phyloP scores from a whole-genome alignment of 2,329 filamentous ascomycete genomes.

The Amphichorda felina region DNA sequence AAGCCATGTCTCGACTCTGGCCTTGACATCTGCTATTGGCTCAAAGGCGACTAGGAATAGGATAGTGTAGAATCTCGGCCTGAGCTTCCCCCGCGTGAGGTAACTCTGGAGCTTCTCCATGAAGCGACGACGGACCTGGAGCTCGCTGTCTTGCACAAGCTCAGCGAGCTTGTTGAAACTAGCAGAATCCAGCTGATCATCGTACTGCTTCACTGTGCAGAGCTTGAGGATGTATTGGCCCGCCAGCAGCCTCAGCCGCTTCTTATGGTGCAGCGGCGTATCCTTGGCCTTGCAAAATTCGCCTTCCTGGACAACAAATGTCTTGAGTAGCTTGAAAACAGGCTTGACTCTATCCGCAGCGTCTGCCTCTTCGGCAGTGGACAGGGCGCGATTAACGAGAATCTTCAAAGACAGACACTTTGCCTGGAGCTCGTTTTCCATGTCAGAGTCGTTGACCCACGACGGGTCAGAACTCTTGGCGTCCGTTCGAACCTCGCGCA shows the following conservation, averaged over 20 bases:
- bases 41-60: constrained; percentile 89
- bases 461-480: constrained; percentile 41
- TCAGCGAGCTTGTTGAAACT: constrained; percentile 76
- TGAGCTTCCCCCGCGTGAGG: constrained; percentile 59
- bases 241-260: constrained; percentile 70
- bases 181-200: constrained; percentile 57
- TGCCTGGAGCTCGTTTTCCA: constrained; percentile 72
- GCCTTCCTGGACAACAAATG: constrained; percentile 62
- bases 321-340: constrained; percentile 70
- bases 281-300: constrained; percentile 66
- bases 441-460: constrained; percentile 55
- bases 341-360: constrained; percentile 45
- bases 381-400: constrained; percentile 74
- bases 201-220: constrained; percentile 63
- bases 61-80: constrained; percentile 74
- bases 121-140: constrained; percentile 67
- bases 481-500: constrained; percentile 58
- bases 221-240: constrained; percentile 76
- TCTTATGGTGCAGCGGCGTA: constrained; percentile 67
- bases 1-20: constrained; percentile 76
- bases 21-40: constrained; percentile 60
- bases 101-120: constrained; percentile 84
- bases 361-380: constrained; percentile 34
- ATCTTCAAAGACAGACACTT: constrained; percentile 79
- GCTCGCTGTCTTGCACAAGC: constrained; percentile 66